Evolutionary conservation across 192 early-diverging fungal species (phyloP).

Genomic region (Entomortierella beljakovae): DNA sequence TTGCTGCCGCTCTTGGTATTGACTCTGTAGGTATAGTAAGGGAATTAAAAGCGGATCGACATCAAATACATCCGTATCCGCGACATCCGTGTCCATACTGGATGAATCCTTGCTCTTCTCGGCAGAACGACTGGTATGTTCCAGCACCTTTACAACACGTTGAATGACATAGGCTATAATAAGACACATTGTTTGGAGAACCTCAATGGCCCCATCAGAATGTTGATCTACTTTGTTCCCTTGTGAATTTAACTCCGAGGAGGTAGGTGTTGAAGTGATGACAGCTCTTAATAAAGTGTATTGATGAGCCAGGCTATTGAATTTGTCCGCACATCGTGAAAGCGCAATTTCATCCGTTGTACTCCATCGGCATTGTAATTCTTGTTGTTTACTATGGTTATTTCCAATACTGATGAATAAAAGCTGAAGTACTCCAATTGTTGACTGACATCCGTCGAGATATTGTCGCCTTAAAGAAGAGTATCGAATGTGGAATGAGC

Average conservation of each 20-base stretch:
- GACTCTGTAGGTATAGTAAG: constrained; percentile 23
- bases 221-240: not conserved
- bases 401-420: constrained; percentile 4
- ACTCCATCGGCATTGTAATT: not conserved
- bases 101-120: not conserved
- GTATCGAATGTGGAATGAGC: constrained; percentile 27
- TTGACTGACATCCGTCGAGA: constrained; percentile 26
- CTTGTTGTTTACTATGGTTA: not conserved
- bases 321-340: constrained; percentile 20
- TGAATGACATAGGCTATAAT: constrained; percentile 34
- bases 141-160: constrained; percentile 24
- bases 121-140: not conserved
- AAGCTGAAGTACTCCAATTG: constrained; percentile 18
- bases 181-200: constrained; percentile 40
- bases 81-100: not conserved
- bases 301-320: constrained; percentile 33
- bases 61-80: constrained; percentile 33
- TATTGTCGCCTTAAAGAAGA: constrained; percentile 23
- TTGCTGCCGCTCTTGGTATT: not conserved
- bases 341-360: constrained; percentile 17
- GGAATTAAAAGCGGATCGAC: constrained; percentile 47
- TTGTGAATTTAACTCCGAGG: not conserved
- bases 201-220: constrained; percentile 27
- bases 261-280: not conserved
- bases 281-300: constrained; percentile 25